A percentile compares a stretch with the other conserved stretches of the same genome.
These are phyloP conservation scores for Globisporangium carolinianum DNA, from an alignment of 352 stramenopile genomes.

Conservation along the genomic window DNA sequence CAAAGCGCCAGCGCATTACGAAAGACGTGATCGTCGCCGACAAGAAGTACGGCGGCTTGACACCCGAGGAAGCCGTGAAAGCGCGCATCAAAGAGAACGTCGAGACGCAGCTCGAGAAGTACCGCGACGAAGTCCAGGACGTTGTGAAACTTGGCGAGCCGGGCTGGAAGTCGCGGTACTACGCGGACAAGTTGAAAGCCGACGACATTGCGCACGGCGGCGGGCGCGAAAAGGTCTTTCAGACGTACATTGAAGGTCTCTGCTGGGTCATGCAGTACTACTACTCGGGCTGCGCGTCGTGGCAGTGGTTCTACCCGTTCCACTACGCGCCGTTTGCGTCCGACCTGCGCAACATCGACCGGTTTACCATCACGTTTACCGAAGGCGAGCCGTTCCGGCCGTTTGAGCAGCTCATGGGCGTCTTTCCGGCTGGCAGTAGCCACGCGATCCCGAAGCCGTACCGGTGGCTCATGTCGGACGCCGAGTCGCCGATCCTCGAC, in stretches of 20 bases:
- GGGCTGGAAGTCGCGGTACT: constrained; percentile 96
- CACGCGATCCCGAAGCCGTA: constrained; percentile 94
- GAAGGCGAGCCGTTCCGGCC: constrained; percentile 93
- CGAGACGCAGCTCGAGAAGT: constrained; percentile 71
- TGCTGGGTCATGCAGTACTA: constrained; percentile 99
- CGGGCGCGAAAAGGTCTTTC: constrained; percentile 87
- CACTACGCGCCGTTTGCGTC: constrained; percentile 96
- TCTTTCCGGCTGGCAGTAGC: constrained; percentile 92
- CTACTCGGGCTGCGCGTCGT: constrained; percentile 97
- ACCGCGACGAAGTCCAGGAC: constrained; percentile 86
- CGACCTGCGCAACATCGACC: constrained; percentile 88
- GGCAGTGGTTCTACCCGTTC: constrained; percentile 99
- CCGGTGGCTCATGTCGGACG: constrained; percentile 92
- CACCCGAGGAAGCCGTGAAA: constrained; percentile 62
- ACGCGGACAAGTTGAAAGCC: constrained; percentile 81
- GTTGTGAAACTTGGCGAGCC: constrained; percentile 92
- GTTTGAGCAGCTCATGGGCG: constrained; percentile 98
- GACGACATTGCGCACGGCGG: constrained; percentile 80
- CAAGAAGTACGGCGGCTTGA: constrained; percentile 67
- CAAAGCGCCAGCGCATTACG: constrained; percentile 72
- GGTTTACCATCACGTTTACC: constrained; percentile 91
- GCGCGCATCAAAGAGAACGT: constrained; percentile 76
- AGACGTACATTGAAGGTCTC: constrained; percentile 97
- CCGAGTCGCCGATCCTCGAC: constrained; percentile 95
- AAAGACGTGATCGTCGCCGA: constrained; percentile 54